Conservation (phyloP, 2,329 filamentous ascomycete species). For the Aspergillus texensis region DNA sequence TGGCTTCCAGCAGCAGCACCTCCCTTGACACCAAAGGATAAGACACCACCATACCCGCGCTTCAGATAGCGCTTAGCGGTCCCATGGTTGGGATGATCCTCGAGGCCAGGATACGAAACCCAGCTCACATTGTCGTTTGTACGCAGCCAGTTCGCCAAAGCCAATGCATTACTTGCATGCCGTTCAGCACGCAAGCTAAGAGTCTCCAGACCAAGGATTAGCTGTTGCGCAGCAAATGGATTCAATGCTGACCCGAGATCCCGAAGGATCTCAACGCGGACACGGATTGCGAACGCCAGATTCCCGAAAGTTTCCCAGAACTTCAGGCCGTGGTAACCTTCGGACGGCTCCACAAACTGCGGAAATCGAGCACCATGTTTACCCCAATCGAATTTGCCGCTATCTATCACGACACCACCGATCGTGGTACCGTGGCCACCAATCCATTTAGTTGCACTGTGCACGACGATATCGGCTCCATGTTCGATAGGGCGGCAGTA, state of each 20-base stretch:
- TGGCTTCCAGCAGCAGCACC: slow-evolving; percentile 79
- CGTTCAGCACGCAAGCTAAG: slow-evolving; percentile 83
- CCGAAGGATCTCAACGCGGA: slow-evolving; percentile 85
- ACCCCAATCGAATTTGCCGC: slow-evolving; percentile 93
- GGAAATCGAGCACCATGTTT: slow-evolving; percentile 82
- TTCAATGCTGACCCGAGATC: slow-evolving; percentile 82
- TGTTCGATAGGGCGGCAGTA: slow-evolving; percentile 84
- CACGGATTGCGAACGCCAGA: slow-evolving; percentile 80
- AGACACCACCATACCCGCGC: slow-evolving; percentile 82
- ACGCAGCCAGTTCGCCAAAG: slow-evolving; percentile 81
- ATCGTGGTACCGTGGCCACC: slow-evolving; percentile 93
- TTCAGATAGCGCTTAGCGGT: slow-evolving; percentile 84
- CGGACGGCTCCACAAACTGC: slow-evolving; percentile 82
- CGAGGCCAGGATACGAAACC: slow-evolving; percentile 91
- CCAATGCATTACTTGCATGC: slow-evolving; percentile 80
- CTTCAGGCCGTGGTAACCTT: slow-evolving; percentile 89
- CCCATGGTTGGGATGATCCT: slow-evolving; percentile 77
- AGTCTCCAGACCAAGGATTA: slow-evolving; percentile 87
- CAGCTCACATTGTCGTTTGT: slow-evolving; percentile 81
- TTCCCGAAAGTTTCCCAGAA: slow-evolving; percentile 89
- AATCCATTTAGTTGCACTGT: slow-evolving; percentile 97
- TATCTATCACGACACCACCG: slow-evolving; percentile 81
- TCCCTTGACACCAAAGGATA: slow-evolving; percentile 93
- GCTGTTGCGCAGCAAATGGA: slow-evolving; percentile 90
- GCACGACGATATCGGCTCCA: slow-evolving; percentile 90